Base-by-base conservation (phyloP, 164 flowering plant species). In the Euptelea pleiosperma region DNA sequence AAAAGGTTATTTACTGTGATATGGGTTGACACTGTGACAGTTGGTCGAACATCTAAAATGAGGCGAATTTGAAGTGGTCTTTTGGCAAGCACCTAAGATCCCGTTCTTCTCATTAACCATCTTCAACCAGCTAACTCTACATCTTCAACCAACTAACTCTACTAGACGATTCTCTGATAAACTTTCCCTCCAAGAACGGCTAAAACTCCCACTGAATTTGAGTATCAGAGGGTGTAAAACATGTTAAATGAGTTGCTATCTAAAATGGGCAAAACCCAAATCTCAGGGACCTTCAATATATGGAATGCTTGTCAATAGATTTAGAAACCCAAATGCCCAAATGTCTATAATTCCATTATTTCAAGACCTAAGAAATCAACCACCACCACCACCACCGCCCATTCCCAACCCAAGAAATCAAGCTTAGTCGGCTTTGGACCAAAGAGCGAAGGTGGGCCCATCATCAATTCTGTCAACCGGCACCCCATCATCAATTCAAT, bases 371-470 rank as follows among this genome's bases (percentile, higher is more conserved):
- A n/a, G n/a, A n/a, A n/a, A n/a, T n/a, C n/a, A n/a, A n/a, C n/a
- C n/a, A n/a, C n/a, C n/a, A n/a, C n/a, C 44, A 70, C 74, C 22
- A 73, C 71, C 79, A 29, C 77, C 84, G 1, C 82, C 85, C 75
- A 82, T 79, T 6, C 96, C 91, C 52, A 89, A 44, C 22, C 96
- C 96, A 1, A 89, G 79, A 54, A 73, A 73, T 89, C 93, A 4
- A 84, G 83, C 0, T 93, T 89, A 1, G 87, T 65, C 12, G 79
- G 84, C 68, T 79, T 82, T 1, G 89, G 79, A 34, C 85, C 85
- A 57, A 80, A 86, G 46, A 80, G 39, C 2, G 84, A 67, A 8
- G 88, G 67, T 31, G 71, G 73, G 47, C 80, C 89, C 77, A 79
- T 70, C 90, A 85, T 84, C 53, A 82, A 54, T 37, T 80, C 89